Conservation (phyloP, 768 basidiomycete species). For the Cyclocybe cylindracea region DNA sequence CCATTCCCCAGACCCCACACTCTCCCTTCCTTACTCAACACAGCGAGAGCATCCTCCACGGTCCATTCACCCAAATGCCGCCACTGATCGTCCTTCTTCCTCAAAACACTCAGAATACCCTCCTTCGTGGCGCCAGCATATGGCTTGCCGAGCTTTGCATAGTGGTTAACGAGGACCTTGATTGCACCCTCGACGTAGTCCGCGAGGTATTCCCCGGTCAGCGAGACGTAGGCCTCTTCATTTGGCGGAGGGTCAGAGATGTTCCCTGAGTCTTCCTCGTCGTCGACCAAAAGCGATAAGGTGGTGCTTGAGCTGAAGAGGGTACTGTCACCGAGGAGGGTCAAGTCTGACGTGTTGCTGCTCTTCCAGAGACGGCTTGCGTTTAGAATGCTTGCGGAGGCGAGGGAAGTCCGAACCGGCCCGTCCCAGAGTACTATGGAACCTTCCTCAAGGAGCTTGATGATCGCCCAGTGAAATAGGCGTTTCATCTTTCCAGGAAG, state of each 20-base stretch:
- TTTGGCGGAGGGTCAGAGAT: conserved; percentile 61
- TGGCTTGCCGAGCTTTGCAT: conserved; percentile 19
- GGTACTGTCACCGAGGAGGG: conserved; percentile 26
- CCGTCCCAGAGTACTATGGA: conserved; percentile 76
- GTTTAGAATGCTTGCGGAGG: conserved; percentile 16
- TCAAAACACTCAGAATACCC: conserved; percentile 48
- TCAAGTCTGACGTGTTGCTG: conserved; percentile 26
- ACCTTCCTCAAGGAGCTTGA: conserved; percentile 70
- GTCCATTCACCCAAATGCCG: conserved; percentile 62
- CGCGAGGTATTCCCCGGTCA: conserved; percentile 54
- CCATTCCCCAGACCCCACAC: conserved; percentile 37
- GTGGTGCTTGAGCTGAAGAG: conserved; percentile 26
- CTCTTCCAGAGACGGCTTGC: conserved; percentile 52
- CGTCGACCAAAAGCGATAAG: conserved; percentile 15
- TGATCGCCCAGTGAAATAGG: conserved; percentile 65
- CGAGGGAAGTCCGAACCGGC: conserved; percentile 37
- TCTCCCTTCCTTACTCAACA: conserved; percentile 40
- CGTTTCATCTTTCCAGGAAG: conserved; percentile 57
- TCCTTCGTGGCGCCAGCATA: conserved; percentile 36
- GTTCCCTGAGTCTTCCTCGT: conserved; percentile 41
- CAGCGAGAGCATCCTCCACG: conserved; percentile 59
- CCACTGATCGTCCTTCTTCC: conserved; percentile 62
- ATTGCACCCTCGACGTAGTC: conserved; percentile 49
- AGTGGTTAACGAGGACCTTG: conserved; percentile 19
- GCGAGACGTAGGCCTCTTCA: conserved; percentile 70